Base-by-base conservation (phyloP, 1,284 basidiomycete species). In the Cutaneotrichosporon cutaneum region DNA sequence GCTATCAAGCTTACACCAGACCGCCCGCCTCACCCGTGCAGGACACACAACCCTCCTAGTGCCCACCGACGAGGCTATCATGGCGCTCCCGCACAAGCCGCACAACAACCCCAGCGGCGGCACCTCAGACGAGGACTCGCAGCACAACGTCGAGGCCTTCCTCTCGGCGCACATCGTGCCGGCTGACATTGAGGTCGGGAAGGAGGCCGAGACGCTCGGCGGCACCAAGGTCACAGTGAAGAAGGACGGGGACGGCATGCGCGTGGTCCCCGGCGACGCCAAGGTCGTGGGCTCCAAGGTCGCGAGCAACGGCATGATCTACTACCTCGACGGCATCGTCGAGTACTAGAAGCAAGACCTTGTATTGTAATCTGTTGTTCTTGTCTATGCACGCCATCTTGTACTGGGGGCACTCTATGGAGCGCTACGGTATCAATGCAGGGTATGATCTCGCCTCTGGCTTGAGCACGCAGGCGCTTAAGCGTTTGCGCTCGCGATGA, bases 271-370 rank as follows among this genome's bases (percentile, higher is more conserved):
- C 4, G 76, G 75, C 2, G 66, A 76, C 58, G 68, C 78, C 39
- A 60, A 64, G 16, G 73, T 80, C 1, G 51, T 77, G 26, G 71
- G 66, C 9, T 63, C 72, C 53, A 73, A 71, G 47, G 63, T 71
- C 56, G 77, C 77, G 50, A 66, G 74, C 68, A 79, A 79, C 55
- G 77, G 77, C 5, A 62, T 65, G 35, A 72, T 79, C 50, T 53
- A 75, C 45, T 79, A 73, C 42, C 42, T 79, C 11, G 72, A 73
- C 59, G 72, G 71, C 8, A 73, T 75, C 3, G 61, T 74, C 35
- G 18, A 57, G 52, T 67, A 64, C 48, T 69, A 60, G 26, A 2
- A n/a, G n/a, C n/a, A n/a, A n/a, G n/a, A n/a, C 6, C 16, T 22
- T 53, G 32, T 53, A 22, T 53, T 44, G 22, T 36, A 24, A 22